These are phyloP conservation scores for Parachaetomium inaequale DNA, from an alignment of 495 filamentous ascomycete species.

Conservation along the genomic window DNA sequence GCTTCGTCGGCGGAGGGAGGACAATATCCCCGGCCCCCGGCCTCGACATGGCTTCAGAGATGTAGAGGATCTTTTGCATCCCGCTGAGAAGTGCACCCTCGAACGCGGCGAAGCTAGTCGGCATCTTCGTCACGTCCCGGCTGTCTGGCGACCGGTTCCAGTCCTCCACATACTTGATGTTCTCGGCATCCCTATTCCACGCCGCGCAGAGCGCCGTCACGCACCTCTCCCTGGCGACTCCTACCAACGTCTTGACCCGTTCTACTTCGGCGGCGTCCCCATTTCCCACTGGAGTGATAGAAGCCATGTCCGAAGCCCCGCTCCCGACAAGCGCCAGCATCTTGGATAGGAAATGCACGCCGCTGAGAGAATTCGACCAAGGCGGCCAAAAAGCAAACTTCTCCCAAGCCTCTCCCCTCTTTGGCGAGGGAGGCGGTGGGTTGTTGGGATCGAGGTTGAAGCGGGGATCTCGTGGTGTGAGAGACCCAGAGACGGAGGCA, in stretches of 20 bases:
- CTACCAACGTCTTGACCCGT: constrained; percentile 65
- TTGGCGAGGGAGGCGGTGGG: constrained; percentile 70
- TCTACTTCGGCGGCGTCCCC: constrained; percentile 58
- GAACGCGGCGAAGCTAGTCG: constrained; percentile 71
- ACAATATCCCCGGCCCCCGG: constrained; percentile 69
- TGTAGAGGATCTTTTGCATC: constrained; percentile 92
- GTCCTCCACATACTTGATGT: constrained; percentile 84
- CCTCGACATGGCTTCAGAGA: constrained; percentile 74
- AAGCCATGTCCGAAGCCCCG: constrained; percentile 82
- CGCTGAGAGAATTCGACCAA: constrained; percentile 82
- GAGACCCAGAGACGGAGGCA: constrained; percentile 35
- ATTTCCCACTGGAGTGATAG: constrained; percentile 59
- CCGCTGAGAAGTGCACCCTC: constrained; percentile 71
- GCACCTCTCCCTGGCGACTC: constrained; percentile 75
- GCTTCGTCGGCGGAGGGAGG: constrained; percentile 72
- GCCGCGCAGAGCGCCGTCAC: constrained; percentile 74
- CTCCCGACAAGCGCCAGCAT: constrained; percentile 75
- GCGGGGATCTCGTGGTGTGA: constrained; percentile 58
- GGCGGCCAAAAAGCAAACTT: constrained; percentile 97
- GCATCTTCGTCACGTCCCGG: constrained; percentile 86
- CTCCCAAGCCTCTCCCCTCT: constrained; percentile 78
- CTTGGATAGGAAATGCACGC: constrained; percentile 77
- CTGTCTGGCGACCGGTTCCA: constrained; percentile 79
- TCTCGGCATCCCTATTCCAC: constrained; percentile 85
- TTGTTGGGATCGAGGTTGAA: constrained; percentile 78